These are phyloP conservation scores for Hibiscus syriacus DNA, from an alignment of 345 rosid genomes.

Conservation along the genomic window DNA sequence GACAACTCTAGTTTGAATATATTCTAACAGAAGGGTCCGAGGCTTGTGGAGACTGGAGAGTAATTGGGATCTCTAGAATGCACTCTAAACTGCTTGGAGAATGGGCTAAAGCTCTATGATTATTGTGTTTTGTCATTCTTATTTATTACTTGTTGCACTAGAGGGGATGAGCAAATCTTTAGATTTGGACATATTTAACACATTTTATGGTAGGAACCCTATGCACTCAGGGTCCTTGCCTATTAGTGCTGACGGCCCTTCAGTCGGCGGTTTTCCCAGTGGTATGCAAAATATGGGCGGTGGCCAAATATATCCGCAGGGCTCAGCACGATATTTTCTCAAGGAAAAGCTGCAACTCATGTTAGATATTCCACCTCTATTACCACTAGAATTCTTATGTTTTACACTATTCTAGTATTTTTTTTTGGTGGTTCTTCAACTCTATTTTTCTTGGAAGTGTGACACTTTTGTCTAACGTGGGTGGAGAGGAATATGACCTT, in stretches of 20 bases:
- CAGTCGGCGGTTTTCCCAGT: constrained; percentile 57
- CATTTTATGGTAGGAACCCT: constrained; percentile 61
- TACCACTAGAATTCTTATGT: background rate
- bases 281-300: constrained; percentile 47
- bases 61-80: background rate
- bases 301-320: constrained; percentile 66
- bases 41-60: background rate
- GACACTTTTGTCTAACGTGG: too few species aligned
- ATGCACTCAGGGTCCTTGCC: constrained; percentile 51
- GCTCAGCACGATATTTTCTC: constrained; percentile 8
- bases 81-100: background rate
- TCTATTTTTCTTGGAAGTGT: too few species aligned
- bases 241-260: constrained; percentile 40
- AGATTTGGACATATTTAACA: background rate
- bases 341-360: background rate
- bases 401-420: background rate
- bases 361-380: background rate
- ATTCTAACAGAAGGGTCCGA: background rate
- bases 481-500: too few species aligned
- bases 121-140: background rate
- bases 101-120: background rate
- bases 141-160: background rate
- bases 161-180: background rate
- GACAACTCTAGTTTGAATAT: background rate
- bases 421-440: too few species aligned